Percentiles rank a stretch among this genome's conserved stretches.
Conservation (phyloP, 345 rosid species). For the Ceriops tagal region DNA sequence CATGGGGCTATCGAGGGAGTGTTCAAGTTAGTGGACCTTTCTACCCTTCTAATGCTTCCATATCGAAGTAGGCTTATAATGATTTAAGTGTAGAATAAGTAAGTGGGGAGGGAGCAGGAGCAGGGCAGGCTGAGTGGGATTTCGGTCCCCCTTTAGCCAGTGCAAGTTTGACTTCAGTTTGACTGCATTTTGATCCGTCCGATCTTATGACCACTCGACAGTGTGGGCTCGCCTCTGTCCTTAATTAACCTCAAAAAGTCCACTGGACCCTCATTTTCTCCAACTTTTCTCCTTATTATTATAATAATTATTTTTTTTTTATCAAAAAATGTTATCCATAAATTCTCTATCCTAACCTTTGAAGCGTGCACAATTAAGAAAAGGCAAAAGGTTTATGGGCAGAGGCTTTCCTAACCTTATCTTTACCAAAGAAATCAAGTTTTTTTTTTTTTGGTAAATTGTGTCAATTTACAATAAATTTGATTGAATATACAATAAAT, state of each 20-base stretch:
- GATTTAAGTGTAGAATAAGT: not conserved
- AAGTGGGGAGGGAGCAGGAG: not conserved
- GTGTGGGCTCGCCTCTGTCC: conserved; percentile 9
- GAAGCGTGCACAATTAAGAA: too few species aligned
- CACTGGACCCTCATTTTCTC: conserved; percentile 3
- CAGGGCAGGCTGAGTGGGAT: conserved; percentile 29
- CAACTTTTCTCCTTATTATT: not conserved
- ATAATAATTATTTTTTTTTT: not conserved
- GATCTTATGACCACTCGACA: conserved; percentile 2
- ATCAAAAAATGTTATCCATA: too few species aligned
- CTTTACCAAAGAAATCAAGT: too few species aligned
- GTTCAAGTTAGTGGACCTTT: conserved; percentile 19
- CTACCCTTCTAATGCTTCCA: conserved; percentile 9
- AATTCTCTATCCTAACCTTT: too few species aligned
- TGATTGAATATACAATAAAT: too few species aligned
- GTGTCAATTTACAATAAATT: too few species aligned
- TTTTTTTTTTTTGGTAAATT: too few species aligned
- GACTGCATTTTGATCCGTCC: conserved; percentile 26
- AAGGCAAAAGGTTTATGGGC: too few species aligned
- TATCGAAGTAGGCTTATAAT: conserved; percentile 1
- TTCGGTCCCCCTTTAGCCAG: conserved; percentile 24
- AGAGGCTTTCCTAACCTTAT: too few species aligned
- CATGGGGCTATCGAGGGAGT: conserved; percentile 18
- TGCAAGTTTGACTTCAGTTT: conserved; percentile 24
- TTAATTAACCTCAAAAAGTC: conserved; percentile 6